Conservation (phyloP, 495 filamentous ascomycete genomes). For the Hyaloscypha finlandica region DNA sequence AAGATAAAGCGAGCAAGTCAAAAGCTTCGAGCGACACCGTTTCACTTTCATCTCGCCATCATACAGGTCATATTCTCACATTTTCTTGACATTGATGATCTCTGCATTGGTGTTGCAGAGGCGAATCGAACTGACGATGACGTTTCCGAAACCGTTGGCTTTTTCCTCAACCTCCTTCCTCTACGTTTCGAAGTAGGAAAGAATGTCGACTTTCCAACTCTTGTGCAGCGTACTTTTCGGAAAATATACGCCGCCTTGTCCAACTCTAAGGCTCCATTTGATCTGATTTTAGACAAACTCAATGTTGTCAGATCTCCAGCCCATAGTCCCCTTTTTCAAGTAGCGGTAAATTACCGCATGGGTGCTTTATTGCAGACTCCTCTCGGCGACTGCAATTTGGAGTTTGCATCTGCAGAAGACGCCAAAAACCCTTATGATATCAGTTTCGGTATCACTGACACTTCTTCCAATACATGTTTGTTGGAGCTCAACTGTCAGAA, state of each 20-base stretch:
- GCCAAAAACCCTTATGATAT: too few species aligned
- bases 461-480: too few species aligned
- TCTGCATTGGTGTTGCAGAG: slow-evolving; percentile 50
- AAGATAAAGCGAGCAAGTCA: too few species aligned
- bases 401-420: too few species aligned
- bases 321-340: slow-evolving; percentile 41
- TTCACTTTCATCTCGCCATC: slow-evolving; percentile 37
- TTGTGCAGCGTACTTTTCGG: neutral
- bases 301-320: slow-evolving; percentile 23
- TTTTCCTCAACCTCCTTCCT: slow-evolving; percentile 28
- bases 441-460: too few species aligned
- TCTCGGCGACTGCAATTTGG: too few species aligned
- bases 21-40: too few species aligned
- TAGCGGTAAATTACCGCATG: slow-evolving; percentile 38
- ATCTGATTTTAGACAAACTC: slow-evolving; percentile 41
- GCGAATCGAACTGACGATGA: slow-evolving; percentile 31
- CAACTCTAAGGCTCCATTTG: slow-evolving; percentile 45
- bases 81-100: slow-evolving; percentile 31
- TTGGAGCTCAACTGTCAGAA: too few species aligned
- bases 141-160: too few species aligned
- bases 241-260: slow-evolving; percentile 4
- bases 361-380: too few species aligned
- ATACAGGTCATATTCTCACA: slow-evolving; percentile 30
- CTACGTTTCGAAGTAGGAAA: slow-evolving; percentile 19
- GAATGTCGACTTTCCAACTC: slow-evolving; percentile 16